phyloP scores from a whole-genome alignment of 306 rosid species.

The Rosa chinensis region DNA sequence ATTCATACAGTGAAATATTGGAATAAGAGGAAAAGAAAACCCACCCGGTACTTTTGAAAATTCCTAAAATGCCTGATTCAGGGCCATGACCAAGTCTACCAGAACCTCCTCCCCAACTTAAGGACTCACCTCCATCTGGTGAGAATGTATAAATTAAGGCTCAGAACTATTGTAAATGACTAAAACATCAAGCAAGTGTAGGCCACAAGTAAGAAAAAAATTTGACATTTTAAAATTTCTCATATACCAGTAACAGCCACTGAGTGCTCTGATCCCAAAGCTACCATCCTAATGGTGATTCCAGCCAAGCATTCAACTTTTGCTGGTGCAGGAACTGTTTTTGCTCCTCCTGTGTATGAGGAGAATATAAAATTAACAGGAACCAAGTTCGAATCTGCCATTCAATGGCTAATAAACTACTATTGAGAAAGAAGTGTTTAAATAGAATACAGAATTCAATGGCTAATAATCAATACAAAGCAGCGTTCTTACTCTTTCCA shows the following conservation, averaged over 20 bases:
- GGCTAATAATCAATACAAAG: not conserved
- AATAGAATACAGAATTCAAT: not conserved
- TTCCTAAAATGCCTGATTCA: conserved; percentile 62
- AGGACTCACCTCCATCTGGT: conserved; percentile 75
- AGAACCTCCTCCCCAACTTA: conserved; percentile 96
- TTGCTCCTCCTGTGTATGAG: conserved; percentile 58
- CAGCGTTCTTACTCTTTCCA: conserved; percentile 70
- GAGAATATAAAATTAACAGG: conserved; percentile 23
- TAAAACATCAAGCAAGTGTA: not conserved
- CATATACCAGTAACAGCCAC: conserved; percentile 77
- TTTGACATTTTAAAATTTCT: not conserved
- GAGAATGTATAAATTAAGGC: conserved; percentile 16
- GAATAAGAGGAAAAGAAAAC: conserved; percentile 6
- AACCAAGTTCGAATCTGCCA: conserved; percentile 12
- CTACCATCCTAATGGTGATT: conserved; percentile 66
- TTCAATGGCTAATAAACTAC: conserved; percentile 12
- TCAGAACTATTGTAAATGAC: not conserved
- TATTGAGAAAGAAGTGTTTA: conserved; percentile 3
- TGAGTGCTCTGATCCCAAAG: conserved; percentile 88
- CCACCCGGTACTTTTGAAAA: conserved; percentile 70
- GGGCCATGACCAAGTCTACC: conserved; percentile 95
- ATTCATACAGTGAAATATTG: not conserved
- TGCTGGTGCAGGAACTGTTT: conserved; percentile 59
- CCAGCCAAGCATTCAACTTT: conserved; percentile 85
- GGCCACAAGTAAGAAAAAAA: not conserved